Conservation (phyloP, 2,329 filamentous ascomycete species). For the Mycosphaerelloides madeirae region DNA sequence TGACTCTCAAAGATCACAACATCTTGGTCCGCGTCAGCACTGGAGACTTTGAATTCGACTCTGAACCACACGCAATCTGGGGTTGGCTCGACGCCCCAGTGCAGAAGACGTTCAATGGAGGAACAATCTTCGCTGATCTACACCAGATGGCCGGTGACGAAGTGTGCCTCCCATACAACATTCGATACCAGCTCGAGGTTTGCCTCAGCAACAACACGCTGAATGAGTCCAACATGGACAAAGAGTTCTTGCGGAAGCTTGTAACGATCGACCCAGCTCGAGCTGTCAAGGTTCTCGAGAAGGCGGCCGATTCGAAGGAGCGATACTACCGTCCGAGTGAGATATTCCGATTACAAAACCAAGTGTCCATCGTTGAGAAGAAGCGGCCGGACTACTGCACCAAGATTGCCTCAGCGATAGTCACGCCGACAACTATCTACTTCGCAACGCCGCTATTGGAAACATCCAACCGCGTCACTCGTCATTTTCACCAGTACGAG, state of each 20-base stretch:
- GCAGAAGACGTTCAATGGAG: neutral
- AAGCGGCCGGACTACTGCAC: constrained; percentile 63
- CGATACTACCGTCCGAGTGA: constrained; percentile 65
- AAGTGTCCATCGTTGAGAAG: constrained; percentile 27
- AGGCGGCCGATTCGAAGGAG: constrained; percentile 61
- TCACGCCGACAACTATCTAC: constrained; percentile 81
- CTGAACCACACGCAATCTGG: constrained; percentile 3
- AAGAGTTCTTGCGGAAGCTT: constrained; percentile 62
- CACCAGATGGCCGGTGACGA: constrained; percentile 15
- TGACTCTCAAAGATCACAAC: constrained; percentile 67
- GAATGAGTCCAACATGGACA: constrained; percentile 67
- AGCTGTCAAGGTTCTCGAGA: constrained; percentile 67
- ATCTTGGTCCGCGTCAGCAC: constrained; percentile 44
- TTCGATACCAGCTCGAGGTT: constrained; percentile 87
- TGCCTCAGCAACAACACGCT: constrained; percentile 78
- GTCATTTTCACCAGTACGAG: constrained; percentile 61
- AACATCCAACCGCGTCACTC: constrained; percentile 79
- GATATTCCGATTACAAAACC: constrained; percentile 56
- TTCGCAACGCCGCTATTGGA: constrained; percentile 75
- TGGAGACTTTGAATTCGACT: no score
- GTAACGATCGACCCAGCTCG: constrained; percentile 41
- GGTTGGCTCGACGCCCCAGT: constrained; percentile 7
- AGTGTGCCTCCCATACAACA: constrained; percentile 51
- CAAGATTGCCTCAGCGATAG: constrained; percentile 66
- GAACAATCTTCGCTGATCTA: constrained; percentile 14